Evolutionary conservation across 2,329 filamentous ascomycete species (phyloP), one percentile per base, ranked within the genome.

Genomic region (Calonectria hongkongensis): DNA sequence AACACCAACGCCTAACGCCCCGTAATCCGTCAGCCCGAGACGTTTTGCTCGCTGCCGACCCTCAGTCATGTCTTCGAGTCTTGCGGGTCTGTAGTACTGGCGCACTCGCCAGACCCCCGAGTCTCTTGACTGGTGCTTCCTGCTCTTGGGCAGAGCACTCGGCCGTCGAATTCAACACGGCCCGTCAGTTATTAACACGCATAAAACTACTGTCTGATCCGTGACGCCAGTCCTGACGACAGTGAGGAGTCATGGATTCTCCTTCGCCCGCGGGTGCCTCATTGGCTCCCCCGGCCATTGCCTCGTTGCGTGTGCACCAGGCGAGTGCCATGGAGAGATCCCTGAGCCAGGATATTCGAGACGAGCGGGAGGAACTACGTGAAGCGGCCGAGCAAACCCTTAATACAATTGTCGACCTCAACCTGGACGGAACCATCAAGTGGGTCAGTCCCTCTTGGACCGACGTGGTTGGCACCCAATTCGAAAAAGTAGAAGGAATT

Each of bases 401-500:
- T 82, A 99, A 98, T 84, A 94, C 98, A 75, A 98, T 99, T 83
- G 90, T 99, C 82, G 96, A 99, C 86, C 89, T 99, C 76, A 95
- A 95, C 81, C 90, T 98, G 69, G 94, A 98, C 81, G 95, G 95
- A 76, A 94, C 92, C 73, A 94, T 99, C 80, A 94, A 95, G 85
- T 99, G 97, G 95, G 96, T 98, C 79, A 98, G 96, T 83, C 95
- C 96, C 15, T 98, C 96, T 18, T 99, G 97, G 97, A 91, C 92
- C 73, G 95, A 98, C 80, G 94, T 99, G 63, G 93, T 98, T 73
- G 97, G 97, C 71, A 96, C 94, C 4, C 86, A 90, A 54, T 89
- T 93, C 47, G 92, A 94, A 51, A 89, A 91, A 9, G 92, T 98
- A 64, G 89, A 94, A 78, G 95, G 95, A 71, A 92, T 91, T 76